Percentiles rank a stretch among this genome's conserved stretches.
Conservation (phyloP, 2,329 filamentous ascomycete genomes). For the Plenodomus biglobosus region DNA sequence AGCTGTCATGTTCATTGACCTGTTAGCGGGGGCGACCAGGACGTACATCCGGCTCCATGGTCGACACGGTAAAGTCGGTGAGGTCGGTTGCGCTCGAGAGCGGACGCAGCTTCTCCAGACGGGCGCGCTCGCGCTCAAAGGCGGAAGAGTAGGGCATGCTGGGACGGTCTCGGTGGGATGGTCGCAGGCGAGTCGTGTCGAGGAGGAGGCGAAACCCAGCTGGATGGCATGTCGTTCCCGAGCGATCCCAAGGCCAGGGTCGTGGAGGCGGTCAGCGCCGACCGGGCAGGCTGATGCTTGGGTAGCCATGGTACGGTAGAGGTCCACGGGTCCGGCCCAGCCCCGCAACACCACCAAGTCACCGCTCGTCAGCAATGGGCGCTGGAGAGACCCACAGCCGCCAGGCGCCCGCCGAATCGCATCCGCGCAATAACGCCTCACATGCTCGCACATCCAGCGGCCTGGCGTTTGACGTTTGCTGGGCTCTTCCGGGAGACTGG, state of each 20-base stretch:
- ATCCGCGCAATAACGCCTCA: slow-evolving; percentile 7
- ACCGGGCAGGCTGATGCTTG: slow-evolving; percentile 8
- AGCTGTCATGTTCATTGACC: slow-evolving; percentile 12
- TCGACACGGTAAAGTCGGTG: slow-evolving; percentile 20
- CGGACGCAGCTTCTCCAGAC: slow-evolving; percentile 14
- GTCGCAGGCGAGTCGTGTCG: slow-evolving; percentile 10
- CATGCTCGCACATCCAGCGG: slow-evolving; percentile 5
- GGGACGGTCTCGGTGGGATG: slow-evolving; percentile 1
- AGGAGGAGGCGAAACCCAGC: slow-evolving; percentile 20
- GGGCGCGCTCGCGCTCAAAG: slow-evolving; percentile 3
- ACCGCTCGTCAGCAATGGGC: slow-evolving; percentile 13
- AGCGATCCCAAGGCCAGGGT: slow-evolving; percentile 16
- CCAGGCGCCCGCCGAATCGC: slow-evolving; percentile 9
- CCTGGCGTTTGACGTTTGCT: slow-evolving; percentile 5
- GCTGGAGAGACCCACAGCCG: slow-evolving; percentile 10
- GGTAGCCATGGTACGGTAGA: slow-evolving; percentile 11
- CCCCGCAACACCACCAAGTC: slow-evolving; percentile 11
- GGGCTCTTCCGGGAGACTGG: slow-evolving; percentile 10
- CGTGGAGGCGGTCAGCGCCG: slow-evolving; percentile 17
- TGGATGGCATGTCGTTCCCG: slow-evolving; percentile 14
- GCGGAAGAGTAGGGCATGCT: slow-evolving; percentile 12
- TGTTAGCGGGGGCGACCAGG: slow-evolving; percentile 7
- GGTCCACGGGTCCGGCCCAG: slow-evolving; percentile 12
- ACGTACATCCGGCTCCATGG: slow-evolving; percentile 20
- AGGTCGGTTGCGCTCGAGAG: slow-evolving; percentile 25